A percentile compares a stretch with the other conserved stretches of the same genome.
These are phyloP conservation scores for Skeletonema tropicum DNA, from an alignment of 108 stramenopile species.

Conservation along the genomic window DNA sequence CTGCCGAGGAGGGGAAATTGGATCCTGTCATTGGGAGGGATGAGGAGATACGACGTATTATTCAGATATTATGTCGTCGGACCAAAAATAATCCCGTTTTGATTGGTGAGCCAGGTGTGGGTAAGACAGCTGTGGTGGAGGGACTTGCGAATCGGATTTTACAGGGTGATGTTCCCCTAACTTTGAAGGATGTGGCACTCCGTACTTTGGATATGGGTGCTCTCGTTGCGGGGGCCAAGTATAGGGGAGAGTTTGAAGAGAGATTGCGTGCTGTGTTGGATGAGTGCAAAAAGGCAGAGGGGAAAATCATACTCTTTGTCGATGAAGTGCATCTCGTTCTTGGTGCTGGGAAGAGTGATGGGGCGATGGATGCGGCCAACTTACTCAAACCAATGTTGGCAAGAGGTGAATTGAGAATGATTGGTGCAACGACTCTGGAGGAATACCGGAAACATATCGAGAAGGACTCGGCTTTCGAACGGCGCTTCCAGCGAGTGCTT, in stretches of 20 bases:
- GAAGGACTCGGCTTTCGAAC: constrained; percentile 96
- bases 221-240: constrained; percentile 96
- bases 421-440: constrained; percentile 96
- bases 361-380: constrained; percentile 98
- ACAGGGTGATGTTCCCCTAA: constrained; percentile 94
- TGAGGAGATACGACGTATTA: constrained; percentile 90
- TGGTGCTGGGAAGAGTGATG: constrained; percentile 93
- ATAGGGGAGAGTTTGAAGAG: constrained; percentile 98
- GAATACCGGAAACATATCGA: constrained; percentile 96
- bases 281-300: constrained; percentile 90
- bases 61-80: constrained; percentile 94
- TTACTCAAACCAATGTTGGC: constrained; percentile 97
- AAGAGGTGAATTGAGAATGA: constrained; percentile 95
- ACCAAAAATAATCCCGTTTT: constrained; percentile 97
- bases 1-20: constrained; percentile 90
- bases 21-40: constrained; percentile 98
- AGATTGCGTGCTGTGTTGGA: constrained; percentile 94
- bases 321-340: constrained; percentile 97
- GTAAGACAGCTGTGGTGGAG: constrained; percentile 97
- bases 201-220: constrained; percentile 96
- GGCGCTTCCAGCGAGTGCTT: constrained; percentile 95
- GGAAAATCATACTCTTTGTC: constrained; percentile 95
- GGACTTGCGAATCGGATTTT: constrained; percentile 94
- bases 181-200: constrained; percentile 82
- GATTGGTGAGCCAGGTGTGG: constrained; percentile 91